phyloP scores from a whole-genome alignment of 768 basidiomycete genomes.

The Epithele typhae region DNA sequence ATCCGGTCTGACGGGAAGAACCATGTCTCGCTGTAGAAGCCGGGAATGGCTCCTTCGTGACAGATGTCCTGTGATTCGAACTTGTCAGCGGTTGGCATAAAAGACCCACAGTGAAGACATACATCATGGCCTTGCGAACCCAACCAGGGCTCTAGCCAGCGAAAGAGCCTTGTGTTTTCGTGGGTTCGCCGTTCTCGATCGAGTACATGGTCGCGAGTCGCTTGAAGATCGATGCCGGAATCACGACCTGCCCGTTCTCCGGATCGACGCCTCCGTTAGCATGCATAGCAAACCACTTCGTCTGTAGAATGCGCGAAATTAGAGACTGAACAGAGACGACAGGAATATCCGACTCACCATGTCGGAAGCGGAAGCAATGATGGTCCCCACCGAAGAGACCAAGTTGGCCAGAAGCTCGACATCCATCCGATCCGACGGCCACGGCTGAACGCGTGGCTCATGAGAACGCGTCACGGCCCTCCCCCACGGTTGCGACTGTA shows the following conservation, averaged over 20 bases:
- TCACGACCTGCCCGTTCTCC: constrained; percentile 26
- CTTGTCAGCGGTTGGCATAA: neutral
- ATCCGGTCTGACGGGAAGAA: neutral
- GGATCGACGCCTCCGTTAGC: constrained; percentile 32
- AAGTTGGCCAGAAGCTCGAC: no score
- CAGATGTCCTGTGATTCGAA: neutral
- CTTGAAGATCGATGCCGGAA: constrained; percentile 28
- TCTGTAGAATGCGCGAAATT: no score
- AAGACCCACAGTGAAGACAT: neutral
- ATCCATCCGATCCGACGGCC: no score
- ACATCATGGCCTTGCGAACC: constrained; percentile 38
- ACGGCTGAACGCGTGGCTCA: no score
- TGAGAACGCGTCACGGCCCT: no score
- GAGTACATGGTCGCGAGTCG: constrained; percentile 30
- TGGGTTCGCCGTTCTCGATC: constrained; percentile 16
- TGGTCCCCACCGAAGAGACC: no score
- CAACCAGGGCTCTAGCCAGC: constrained; percentile 41
- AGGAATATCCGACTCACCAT: no score
- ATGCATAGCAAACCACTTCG: constrained; percentile 34
- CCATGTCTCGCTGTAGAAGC: neutral
- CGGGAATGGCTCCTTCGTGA: neutral
- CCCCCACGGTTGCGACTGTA: no score
- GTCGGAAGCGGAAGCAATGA: no score
- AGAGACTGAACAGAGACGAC: no score
- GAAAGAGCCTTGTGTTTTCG: constrained; percentile 22